Base-by-base conservation (phyloP, 2,329 filamentous ascomycete species). In the Colletotrichum chrysophilum region DNA sequence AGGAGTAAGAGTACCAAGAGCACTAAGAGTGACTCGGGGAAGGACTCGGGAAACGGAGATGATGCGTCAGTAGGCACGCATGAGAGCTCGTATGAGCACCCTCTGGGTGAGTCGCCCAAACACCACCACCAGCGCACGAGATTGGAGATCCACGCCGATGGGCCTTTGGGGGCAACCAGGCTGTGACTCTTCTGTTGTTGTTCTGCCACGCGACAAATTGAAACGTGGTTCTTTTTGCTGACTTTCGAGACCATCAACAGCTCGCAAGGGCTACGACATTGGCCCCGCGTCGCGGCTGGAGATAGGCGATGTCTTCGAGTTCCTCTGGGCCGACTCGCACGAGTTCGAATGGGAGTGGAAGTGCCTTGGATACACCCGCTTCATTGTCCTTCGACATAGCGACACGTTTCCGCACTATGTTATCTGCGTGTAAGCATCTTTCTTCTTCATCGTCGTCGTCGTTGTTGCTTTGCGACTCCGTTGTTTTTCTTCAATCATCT, bases 1-100 rank as follows among this genome's bases (percentile, higher is more conserved):
- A 73, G 73, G 73, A 75, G 73, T 60, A 75, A 75, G 73, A 75
- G 73, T 75, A 75, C 73, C 73, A 75, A 75, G 73, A 75, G 73
- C 65, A 68, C 73, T 21, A 75, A 75, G 73, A 75, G 73, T 73
- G 73, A 75, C 73, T 75, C 73, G 73, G 73, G 73, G 55, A 61
- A 68, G 66, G 72, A 75, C 72, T 75, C 72, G 73, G 73, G 73
- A 34, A 75, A 75, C 70, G 73, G 73, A 64, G 73, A 75, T 48
- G 73, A 75, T 75, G 73, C 73, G 70, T 75, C 73, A 55, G 65
- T 75, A 75, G 73, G 73, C 55, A 75, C 73, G 64, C 73, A 75
- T 61, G 73, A 75, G 14, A 75, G 73, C 73, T 73, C 73, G 64
- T 75, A 73, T 30, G 73, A 75, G 73, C 73, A 75, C 56, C 73